Base-by-base conservation (phyloP, 768 basidiomycete species). In the Clathrus columnatus region DNA sequence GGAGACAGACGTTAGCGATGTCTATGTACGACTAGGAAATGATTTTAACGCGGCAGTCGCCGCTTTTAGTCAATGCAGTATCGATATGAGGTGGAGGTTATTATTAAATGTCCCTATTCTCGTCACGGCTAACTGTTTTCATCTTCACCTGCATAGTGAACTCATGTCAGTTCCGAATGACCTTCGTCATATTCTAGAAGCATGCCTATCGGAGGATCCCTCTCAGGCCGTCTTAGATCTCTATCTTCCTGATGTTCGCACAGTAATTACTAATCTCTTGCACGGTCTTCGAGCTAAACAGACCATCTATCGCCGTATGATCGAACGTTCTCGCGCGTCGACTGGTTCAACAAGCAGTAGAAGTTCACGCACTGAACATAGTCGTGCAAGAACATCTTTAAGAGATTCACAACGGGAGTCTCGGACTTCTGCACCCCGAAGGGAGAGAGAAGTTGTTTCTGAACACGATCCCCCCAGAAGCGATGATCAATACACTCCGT, bases 11-110 rank as follows among this genome's bases (percentile, higher is more conserved):
- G 92, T 99, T 66, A 96, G 93, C 76, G 91, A 97, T 69, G 89
- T 96, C 52, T 99, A 99, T 69, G 96, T 99, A 52, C 82, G 84
- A 53, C 76, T 99, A 21, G 96, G 96, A 21, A 97, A 98, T 69
- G 94, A 96, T 66, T 98, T 99, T 75, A 97, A 97, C 65, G 80
- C 82, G 16, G 93, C 93, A 8, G 90, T 94, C 36, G 81, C 85
- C 51, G 91, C 93, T 1, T 99, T 99, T 67, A 78, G 79, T 2
- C 73, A 78, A 11, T 91, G 85, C 61, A 83, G 84, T 59, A 94
- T 99, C 57, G 82, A 87, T 58, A 97, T 98, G 87, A 74, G 77
- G 95, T 97, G 69, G 68, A 91, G 14, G 2, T 29, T 10, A 29
- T 20, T 7, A 23, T 7, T 54, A 21, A 27, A 21, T 20, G 11